These are phyloP conservation scores for Mucor circinelloides DNA, from an alignment of 371 early-diverging fungal species.

Conservation along the genomic window DNA sequence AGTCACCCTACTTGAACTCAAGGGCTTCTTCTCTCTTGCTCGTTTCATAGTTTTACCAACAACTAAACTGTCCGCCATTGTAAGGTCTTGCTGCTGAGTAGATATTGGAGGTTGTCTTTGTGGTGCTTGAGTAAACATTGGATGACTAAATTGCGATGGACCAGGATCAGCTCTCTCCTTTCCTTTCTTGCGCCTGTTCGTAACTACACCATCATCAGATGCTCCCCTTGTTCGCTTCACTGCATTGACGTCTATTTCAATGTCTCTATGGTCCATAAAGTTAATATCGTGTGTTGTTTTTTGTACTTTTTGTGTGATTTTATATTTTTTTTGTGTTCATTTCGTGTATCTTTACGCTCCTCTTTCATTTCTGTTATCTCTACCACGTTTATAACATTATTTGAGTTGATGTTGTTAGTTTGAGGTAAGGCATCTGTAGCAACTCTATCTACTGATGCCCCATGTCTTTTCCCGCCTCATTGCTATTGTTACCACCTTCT, in stretches of 20 bases:
- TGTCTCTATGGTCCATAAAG: too few relatives aligned
- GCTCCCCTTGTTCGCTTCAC: neutral
- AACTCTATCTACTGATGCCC: conserved; percentile 10
- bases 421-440: conserved; percentile 1
- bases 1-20: too few relatives aligned
- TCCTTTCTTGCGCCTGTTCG: neutral
- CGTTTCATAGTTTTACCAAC: too few relatives aligned
- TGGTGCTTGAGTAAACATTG: too few relatives aligned
- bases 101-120: neutral
- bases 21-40: too few relatives aligned
- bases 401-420: neutral
- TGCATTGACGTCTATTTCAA: neutral
- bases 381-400: neutral
- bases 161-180: neutral
- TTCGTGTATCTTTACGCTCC: too few relatives aligned
- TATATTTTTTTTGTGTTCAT: too few relatives aligned
- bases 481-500: neutral
- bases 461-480: conserved; percentile 10
- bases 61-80: neutral
- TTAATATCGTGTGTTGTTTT: neutral
- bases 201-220: too few relatives aligned
- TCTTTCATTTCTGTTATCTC: neutral
- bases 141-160: neutral
- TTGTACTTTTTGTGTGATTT: neutral
- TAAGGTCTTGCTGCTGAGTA: neutral